These are phyloP conservation scores for Nakataea oryzae DNA, from an alignment of 2,329 filamentous ascomycete genomes.

Conservation along the genomic window DNA sequence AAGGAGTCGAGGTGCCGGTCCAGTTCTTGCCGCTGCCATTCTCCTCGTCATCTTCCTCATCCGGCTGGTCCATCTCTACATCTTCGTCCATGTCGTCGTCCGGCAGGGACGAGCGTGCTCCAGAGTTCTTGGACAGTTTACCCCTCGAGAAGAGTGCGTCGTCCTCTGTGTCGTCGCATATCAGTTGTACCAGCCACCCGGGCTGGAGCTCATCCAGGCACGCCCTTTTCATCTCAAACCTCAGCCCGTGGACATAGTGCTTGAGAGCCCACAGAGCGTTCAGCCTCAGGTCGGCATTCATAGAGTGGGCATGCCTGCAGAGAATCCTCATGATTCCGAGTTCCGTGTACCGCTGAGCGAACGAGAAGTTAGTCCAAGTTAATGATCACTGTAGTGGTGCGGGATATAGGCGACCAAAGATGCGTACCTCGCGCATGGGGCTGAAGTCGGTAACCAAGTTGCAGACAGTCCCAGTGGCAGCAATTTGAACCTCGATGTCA, in stretches of 20 bases:
- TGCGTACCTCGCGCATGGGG: constrained; percentile 74
- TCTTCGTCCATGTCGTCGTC: constrained; percentile 35
- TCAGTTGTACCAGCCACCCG: constrained; percentile 70
- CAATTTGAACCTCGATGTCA: constrained; percentile 71
- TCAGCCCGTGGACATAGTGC: constrained; percentile 68
- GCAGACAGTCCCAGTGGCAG: constrained; percentile 72
- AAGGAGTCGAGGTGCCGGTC: neutral
- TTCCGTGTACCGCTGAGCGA: constrained; percentile 25
- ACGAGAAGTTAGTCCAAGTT: constrained; percentile 6
- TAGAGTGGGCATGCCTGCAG: constrained; percentile 75
- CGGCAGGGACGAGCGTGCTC: constrained; percentile 1
- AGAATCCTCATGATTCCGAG: constrained; percentile 66
- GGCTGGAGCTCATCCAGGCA: constrained; percentile 70
- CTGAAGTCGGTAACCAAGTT: constrained; percentile 86
- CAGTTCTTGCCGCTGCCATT: constrained; percentile 6
- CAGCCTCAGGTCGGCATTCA: constrained; percentile 66
- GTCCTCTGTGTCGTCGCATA: constrained; percentile 53
- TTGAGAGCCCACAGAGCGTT: constrained; percentile 92
- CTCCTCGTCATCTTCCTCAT: constrained; percentile 22
- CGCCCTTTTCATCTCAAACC: constrained; percentile 61
- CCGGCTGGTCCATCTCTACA: constrained; percentile 42
- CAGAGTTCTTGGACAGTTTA: constrained; percentile 8
- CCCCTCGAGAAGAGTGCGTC: constrained; percentile 28
- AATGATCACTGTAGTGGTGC: neutral
- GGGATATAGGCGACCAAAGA: neutral